Base-by-base conservation (phyloP, 768 basidiomycete species). In the Candolleomyces aberdarensis region DNA sequence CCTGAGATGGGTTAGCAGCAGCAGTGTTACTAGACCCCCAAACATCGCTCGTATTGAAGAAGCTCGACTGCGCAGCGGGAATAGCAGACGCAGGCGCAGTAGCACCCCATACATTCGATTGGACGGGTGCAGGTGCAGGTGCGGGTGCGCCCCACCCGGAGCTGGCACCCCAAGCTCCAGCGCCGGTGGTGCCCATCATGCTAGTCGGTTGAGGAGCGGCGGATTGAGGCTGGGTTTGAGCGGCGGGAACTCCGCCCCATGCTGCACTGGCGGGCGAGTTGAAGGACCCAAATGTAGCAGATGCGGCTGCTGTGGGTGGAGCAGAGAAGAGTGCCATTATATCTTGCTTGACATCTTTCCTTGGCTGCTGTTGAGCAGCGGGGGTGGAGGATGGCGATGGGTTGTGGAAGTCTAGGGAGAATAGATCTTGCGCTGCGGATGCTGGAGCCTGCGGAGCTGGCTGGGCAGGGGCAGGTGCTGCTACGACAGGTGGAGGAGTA, bases 371-470 rank as follows among this genome's bases (percentile, higher is more conserved):
- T 68, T 65, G 14, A 3, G 83, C 67, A 0, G 49, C 56, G 41
- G 64, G 44, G 19, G 64, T 36, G 17, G 61, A 20, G 50, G 39
- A 48, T 6, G 58, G 44, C 7, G 61, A 22, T 41, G 89, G 85
- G 1, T 86, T 78, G 65, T 90, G 88, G 73, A 96, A 96, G 72
- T 96, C 93, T 58, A 96, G 85, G 29, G 88, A 84, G 71, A 96
- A 95, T 8, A 96, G 76, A 66, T 91, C 90, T 63, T 88, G 82
- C 60, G 78, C 73, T 13, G 81, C 55, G 70, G 63, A 17, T 70
- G 66, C 29, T 74, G 71, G 52, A 11, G 72, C 62, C 19, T 76
- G 71, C 22, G 72, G 66, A 43, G 67, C 63, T 54, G 72, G 71
- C n/a, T 70, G 74, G 15, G 67, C 55, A 36, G 71, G 63, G 0